Conservation (phyloP, 2,329 filamentous ascomycete species). For the Pseudocercospora cruenta region DNA sequence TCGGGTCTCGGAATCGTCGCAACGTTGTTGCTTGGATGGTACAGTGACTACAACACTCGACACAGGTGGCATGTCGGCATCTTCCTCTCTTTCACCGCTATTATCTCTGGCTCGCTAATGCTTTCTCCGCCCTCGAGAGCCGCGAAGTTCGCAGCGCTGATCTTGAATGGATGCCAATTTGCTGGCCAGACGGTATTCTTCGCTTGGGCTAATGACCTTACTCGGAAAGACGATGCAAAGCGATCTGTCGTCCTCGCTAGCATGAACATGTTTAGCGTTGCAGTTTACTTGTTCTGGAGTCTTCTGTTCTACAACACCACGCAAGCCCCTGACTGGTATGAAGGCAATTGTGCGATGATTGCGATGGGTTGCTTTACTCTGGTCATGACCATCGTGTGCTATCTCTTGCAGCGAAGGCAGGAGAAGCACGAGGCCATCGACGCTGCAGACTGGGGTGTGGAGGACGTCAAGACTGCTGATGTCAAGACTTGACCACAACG, state of each 20-base stretch:
- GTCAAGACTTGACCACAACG: not conserved
- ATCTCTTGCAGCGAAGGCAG: constrained; percentile 28
- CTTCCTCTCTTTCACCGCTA: constrained; percentile 33
- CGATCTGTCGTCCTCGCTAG: constrained; percentile 30
- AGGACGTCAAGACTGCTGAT: not conserved
- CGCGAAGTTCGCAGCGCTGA: constrained; percentile 32
- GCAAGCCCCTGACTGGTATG: constrained; percentile 33
- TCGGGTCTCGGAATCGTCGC: constrained; percentile 32
- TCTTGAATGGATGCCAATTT: constrained; percentile 34
- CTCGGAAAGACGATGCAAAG: constrained; percentile 32
- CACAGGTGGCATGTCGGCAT: constrained; percentile 34
- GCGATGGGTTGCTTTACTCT: constrained; percentile 32
- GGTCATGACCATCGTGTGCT: constrained; percentile 28
- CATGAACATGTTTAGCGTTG: constrained; percentile 36
- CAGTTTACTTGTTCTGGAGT: constrained; percentile 35
- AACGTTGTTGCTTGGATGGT: constrained; percentile 34
- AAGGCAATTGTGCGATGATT: constrained; percentile 35
- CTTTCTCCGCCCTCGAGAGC: constrained; percentile 27
- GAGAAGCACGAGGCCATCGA: constrained; percentile 27
- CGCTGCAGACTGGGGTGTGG: not conserved
- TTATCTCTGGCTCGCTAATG: constrained; percentile 32
- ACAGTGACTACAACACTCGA: constrained; percentile 31
- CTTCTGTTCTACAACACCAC: constrained; percentile 35
- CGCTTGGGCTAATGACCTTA: constrained; percentile 35
- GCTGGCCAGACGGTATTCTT: constrained; percentile 34